Evolutionary conservation across 2,329 filamentous ascomycete genomes (phyloP).

Genomic region (Talaromyces albobiverticillius): DNA sequence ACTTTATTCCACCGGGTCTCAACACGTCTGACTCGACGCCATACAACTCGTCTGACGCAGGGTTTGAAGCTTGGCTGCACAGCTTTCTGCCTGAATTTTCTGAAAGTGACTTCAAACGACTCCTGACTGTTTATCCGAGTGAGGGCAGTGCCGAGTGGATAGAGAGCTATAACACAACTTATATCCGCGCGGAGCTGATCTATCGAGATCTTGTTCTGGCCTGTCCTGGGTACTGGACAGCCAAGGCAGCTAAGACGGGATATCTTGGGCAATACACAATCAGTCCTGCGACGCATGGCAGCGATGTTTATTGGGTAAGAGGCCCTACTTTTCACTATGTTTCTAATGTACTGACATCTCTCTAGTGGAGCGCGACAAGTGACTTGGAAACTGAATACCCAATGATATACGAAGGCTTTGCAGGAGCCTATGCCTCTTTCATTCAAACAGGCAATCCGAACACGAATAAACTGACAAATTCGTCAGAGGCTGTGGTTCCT

Average conservation of each 20-base stretch:
- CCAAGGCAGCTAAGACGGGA: conserved; percentile 44
- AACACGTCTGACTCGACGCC: conserved; percentile 31
- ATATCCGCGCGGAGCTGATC: conserved; percentile 54
- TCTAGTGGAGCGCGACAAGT: conserved; percentile 58
- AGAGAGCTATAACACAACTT: conserved; percentile 48
- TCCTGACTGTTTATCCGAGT: conserved; percentile 49
- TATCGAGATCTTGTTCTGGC: conserved; percentile 59
- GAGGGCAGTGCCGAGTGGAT: conserved; percentile 49
- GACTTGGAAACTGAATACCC: conserved; percentile 51
- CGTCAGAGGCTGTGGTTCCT: conserved; percentile 23
- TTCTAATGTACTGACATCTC: not conserved
- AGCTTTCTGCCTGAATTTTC: conserved; percentile 54
- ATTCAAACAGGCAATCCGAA: conserved; percentile 60
- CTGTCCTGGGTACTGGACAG: conserved; percentile 60
- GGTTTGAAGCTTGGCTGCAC: conserved; percentile 53
- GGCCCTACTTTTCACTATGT: too few relatives aligned
- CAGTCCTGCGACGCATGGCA: conserved; percentile 57
- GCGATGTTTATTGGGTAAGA: conserved; percentile 55
- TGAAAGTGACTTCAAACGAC: conserved; percentile 33
- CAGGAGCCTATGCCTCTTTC: conserved; percentile 60
- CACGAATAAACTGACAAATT: conserved; percentile 52
- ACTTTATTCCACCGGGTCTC: conserved; percentile 56
- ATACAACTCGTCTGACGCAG: conserved; percentile 51
- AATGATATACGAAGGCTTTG: conserved; percentile 55
- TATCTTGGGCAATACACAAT: conserved; percentile 62